These are phyloP conservation scores for Claviceps sp. DNA, from an alignment of 2,329 filamentous ascomycete species.

Conservation along the genomic window DNA sequence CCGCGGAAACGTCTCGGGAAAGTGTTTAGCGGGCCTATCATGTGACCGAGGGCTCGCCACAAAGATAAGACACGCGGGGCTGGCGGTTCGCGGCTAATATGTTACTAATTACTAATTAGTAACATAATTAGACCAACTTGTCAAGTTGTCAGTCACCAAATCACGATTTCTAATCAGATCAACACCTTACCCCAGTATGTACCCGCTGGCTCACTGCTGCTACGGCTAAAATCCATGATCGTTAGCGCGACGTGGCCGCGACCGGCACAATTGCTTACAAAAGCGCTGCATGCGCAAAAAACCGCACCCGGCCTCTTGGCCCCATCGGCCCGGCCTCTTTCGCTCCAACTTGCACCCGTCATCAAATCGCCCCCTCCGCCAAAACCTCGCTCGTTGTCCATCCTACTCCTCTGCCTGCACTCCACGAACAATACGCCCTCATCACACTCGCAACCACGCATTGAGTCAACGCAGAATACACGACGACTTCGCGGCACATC, in stretches of 20 bases:
- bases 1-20: not conserved
- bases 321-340: not conserved
- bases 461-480: not conserved
- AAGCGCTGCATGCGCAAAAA: not conserved
- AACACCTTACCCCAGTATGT: not conserved
- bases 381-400: not conserved
- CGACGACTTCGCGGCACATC: not conserved
- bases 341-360: constrained; percentile 1
- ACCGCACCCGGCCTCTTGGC: constrained; percentile 2
- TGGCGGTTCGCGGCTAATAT: too few relatives aligned
- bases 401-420: not conserved
- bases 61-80: too few relatives aligned
- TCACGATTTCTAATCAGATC: too few relatives aligned
- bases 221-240: not conserved
- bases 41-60: not conserved
- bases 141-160: too few relatives aligned
- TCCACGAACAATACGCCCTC: not conserved
- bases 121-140: too few relatives aligned
- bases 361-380: not conserved
- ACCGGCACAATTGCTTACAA: too few relatives aligned
- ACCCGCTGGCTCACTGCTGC: not conserved
- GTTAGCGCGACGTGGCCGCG: not conserved
- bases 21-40: not conserved
- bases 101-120: too few relatives aligned
- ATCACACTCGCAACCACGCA: not conserved